Conservation (phyloP, 805 yeast species). For the Metschnikowia lachancei region DNA sequence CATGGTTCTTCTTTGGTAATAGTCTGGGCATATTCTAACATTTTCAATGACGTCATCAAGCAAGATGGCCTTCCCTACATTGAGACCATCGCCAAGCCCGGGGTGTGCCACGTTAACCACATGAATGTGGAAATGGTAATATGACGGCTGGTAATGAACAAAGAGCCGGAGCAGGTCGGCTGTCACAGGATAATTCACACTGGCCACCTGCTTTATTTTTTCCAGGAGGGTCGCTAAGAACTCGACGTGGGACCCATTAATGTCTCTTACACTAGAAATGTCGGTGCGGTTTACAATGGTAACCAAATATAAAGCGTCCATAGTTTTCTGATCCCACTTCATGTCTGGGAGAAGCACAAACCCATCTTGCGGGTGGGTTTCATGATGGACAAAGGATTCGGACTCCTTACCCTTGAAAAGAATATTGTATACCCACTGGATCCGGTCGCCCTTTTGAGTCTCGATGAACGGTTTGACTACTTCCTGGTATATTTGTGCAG, state of each 20-base stretch:
- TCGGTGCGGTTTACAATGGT: conserved; percentile 71
- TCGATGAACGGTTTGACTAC: conserved; percentile 74
- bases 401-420: conserved; percentile 78
- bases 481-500: conserved; percentile 67
- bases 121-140: conserved; percentile 93
- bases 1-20: conserved; percentile 56
- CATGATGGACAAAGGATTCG: conserved; percentile 71
- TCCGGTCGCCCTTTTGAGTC: conserved; percentile 69
- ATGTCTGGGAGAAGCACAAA: conserved; percentile 86
- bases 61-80: conserved; percentile 76
- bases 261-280: conserved; percentile 72
- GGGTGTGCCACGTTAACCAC: conserved; percentile 71
- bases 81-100: conserved; percentile 65
- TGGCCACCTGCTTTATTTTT: conserved; percentile 47
- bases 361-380: conserved; percentile 52
- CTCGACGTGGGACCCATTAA: conserved; percentile 54
- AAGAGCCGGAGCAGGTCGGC: conserved; percentile 67
- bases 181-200: conserved; percentile 37
- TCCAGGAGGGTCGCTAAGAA: conserved; percentile 51
- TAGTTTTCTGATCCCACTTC: conserved; percentile 86
- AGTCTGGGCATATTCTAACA: conserved; percentile 54
- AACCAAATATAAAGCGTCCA: conserved; percentile 72
- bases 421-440: conserved; percentile 89
- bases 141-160: conserved; percentile 93
- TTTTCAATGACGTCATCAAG: conserved; percentile 80